Evolutionary conservation across 2,329 filamentous ascomycete genomes (phyloP).

Genomic region (Rhinocladiella similis): DNA sequence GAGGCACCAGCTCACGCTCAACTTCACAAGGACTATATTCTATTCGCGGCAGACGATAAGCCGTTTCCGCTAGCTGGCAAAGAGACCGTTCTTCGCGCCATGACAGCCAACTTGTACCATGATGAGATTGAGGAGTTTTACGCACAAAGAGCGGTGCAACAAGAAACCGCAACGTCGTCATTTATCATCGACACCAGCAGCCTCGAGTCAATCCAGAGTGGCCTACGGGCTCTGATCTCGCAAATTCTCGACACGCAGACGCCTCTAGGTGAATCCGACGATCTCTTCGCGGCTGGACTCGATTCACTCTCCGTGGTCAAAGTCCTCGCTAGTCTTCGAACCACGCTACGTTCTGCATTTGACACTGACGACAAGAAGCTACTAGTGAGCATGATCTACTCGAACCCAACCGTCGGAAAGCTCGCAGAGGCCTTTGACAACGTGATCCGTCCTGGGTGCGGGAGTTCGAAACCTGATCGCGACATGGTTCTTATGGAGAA

Average conservation of each 20-base stretch:
- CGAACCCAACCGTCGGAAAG: not conserved
- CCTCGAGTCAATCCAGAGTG: too few species aligned
- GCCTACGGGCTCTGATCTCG: too few species aligned
- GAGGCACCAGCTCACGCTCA: slow-evolving; percentile 26
- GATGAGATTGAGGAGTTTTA: slow-evolving; percentile 31
- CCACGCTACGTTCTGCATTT: too few species aligned
- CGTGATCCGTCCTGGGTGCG: not conserved
- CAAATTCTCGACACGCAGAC: too few species aligned
- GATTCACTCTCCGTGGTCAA: not conserved
- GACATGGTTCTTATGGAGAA: not conserved
- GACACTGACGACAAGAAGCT: not conserved
- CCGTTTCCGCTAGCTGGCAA: slow-evolving; percentile 38
- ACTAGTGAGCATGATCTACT: not conserved
- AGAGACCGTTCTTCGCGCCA: slow-evolving; percentile 38
- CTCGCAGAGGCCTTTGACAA: not conserved
- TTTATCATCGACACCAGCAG: too few species aligned
- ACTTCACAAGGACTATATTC: slow-evolving; percentile 32
- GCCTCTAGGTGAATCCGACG: not conserved
- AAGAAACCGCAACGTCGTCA: too few species aligned
- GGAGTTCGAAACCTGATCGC: not conserved
- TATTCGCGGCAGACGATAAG: slow-evolving; percentile 33
- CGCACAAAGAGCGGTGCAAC: too few species aligned
- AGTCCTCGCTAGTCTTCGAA: not conserved
- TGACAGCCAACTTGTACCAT: slow-evolving; percentile 17
- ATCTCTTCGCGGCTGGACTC: not conserved